Base-by-base conservation (phyloP, 2,329 filamentous ascomycete genomes). In the Xylariaceae sp. region DNA sequence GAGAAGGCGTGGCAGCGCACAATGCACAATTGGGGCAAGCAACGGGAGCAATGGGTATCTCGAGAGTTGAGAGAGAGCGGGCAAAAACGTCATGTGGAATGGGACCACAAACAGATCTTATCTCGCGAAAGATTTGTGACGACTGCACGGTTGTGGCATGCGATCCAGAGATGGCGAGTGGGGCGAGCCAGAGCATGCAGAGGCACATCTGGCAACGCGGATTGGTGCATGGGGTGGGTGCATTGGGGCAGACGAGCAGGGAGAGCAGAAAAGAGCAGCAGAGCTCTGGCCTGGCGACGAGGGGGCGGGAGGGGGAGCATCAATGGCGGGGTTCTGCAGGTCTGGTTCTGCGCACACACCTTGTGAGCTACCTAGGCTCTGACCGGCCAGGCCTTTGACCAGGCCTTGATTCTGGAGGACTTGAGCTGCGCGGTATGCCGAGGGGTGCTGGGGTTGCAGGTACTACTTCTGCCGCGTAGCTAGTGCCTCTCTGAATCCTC, bases 151-250 rank as follows among this genome's bases (percentile, higher is more conserved):
- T 56, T 48, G 55, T 54, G 58, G 45, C 55, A 60, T 60, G 55
- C 58, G 57, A 58, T 49, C 54, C 53, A 59, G 57, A 56, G 59
- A 62, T 60, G 57, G 61, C 53, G 57, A 57, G 61, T 51, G 46
- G 42, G 53, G 53, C 44, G 47, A 53, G 56, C 52, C 22, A 27
- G 42, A 47, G 42, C 48, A 18, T 14, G 39, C 14, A 52, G 35
- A 49, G 27, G 54, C 52, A 50, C 47, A 53, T 57, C 50, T 48
- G 36, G 42, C 30, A 45, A 27, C 22, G 22, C 22, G 22, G 22
- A 27, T 27, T 27, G 22, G 22, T 27, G 22, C 22, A 27, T 27
- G 22, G 4, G 22, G 22, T 27, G 22, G 22, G 22, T 15, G 30
- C 22, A 38, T 15, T 5, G n/a, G n/a, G 11, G 17, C 14, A 30